phyloP scores from a whole-genome alignment of 176 grass and related monocot genomes.

The Eremochloa ophiuroides region DNA sequence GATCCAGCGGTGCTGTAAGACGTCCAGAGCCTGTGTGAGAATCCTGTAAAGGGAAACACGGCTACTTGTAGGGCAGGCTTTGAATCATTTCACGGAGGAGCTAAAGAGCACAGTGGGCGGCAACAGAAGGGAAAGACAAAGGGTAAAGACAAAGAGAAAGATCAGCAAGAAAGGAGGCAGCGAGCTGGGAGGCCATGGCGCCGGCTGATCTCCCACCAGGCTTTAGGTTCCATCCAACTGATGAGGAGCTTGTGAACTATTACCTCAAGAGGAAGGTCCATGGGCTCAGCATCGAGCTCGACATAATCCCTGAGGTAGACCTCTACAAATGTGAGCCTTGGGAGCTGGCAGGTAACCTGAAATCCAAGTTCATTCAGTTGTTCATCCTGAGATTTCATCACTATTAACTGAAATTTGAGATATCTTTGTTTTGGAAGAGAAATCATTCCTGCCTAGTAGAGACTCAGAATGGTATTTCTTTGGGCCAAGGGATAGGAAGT shows the following conservation, averaged over 20 bases:
- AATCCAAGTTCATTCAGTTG: not conserved
- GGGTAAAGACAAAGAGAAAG: slow-evolving; percentile 55
- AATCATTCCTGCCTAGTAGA: slow-evolving; percentile 90
- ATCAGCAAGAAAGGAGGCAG: slow-evolving; percentile 35
- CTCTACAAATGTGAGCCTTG: slow-evolving; percentile 98
- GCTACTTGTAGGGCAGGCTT: slow-evolving; percentile 88
- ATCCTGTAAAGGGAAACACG: slow-evolving; percentile 66
- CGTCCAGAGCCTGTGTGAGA: slow-evolving; percentile 54
- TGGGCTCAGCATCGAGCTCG: slow-evolving; percentile 83
- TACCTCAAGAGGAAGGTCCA: slow-evolving; percentile 99
- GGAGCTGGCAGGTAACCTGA: slow-evolving; percentile 75
- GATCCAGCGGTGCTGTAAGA: slow-evolving; percentile 51
- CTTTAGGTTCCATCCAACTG: slow-evolving; percentile 97
- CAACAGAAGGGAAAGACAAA: slow-evolving; percentile 41
- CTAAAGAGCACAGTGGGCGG: slow-evolving; percentile 37
- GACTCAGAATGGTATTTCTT: slow-evolving; percentile 99
- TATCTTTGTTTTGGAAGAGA: slow-evolving; percentile 58
- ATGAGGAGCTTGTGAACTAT: slow-evolving; percentile 96
- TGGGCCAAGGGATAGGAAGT: slow-evolving; percentile 83
- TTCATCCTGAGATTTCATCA: slow-evolving; percentile 5
- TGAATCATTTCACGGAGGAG: slow-evolving; percentile 82
- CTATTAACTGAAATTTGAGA: slow-evolving; percentile 11
- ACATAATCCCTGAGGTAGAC: slow-evolving; percentile 95
- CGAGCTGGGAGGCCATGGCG: slow-evolving; percentile 64
- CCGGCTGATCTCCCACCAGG: slow-evolving; percentile 93